Conservation (phyloP, 257 asterid genomes). For the Rauvolfia tetraphylla region DNA sequence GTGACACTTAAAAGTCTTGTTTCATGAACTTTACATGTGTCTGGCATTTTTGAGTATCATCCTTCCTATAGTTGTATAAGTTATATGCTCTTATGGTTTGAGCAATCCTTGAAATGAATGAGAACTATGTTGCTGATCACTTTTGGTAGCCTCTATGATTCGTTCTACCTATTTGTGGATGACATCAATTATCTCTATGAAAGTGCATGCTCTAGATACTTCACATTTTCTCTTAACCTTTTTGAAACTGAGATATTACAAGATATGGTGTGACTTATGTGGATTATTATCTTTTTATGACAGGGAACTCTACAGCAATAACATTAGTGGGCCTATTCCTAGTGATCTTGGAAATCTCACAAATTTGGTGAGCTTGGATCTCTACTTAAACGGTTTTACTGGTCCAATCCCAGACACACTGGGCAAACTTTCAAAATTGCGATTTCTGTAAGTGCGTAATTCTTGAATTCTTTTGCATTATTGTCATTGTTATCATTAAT, state of each 20-base stretch:
- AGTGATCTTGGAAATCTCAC: conserved; percentile 91
- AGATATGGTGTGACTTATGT: neutral
- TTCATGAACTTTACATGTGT: neutral
- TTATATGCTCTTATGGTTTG: neutral
- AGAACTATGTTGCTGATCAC: neutral
- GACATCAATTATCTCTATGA: neutral
- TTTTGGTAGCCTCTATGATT: neutral
- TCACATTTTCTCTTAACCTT: neutral
- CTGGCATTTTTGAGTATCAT: neutral
- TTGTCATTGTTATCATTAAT: neutral
- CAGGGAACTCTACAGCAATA: conserved; percentile 96
- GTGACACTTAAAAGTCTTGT: neutral
- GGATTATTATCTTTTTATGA: conserved; percentile 15
- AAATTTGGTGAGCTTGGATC: conserved; percentile 98
- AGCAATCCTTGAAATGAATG: neutral
- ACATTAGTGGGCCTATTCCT: conserved; percentile 82
- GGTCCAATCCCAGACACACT: conserved; percentile 89
- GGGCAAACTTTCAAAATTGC: conserved; percentile 80
- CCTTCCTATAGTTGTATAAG: neutral
- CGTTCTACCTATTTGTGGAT: neutral
- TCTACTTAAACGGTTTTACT: conserved; percentile 78
- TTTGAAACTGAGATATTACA: neutral
- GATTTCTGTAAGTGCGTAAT: conserved; percentile 78
- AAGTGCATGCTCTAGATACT: neutral
- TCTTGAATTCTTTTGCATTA: conserved; percentile 5